Evolutionary conservation across 1,139 yeast genomes (phyloP).

Genomic region (Taiozyma onychis): DNA sequence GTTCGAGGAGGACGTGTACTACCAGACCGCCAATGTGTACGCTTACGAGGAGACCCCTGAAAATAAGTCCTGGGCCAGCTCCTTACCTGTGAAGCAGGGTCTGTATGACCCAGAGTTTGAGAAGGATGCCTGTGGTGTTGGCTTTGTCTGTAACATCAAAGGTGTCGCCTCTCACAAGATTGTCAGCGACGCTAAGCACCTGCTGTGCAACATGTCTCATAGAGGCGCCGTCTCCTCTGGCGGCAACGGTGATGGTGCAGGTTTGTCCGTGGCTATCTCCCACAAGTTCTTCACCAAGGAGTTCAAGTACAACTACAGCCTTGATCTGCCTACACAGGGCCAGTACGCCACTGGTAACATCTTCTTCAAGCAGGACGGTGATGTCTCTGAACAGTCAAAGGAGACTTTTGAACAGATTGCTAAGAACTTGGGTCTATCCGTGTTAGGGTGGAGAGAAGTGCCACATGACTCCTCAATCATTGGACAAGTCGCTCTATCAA

Average conservation of each 20-base stretch:
- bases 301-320: slow-evolving; percentile 58
- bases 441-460: slow-evolving; percentile 93
- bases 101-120: slow-evolving; percentile 91
- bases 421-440: slow-evolving; percentile 64
- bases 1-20: slow-evolving; percentile 14
- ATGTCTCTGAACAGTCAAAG: slow-evolving; percentile 60
- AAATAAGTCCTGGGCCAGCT: slow-evolving; percentile 84
- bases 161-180: slow-evolving; percentile 87
- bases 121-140: slow-evolving; percentile 98
- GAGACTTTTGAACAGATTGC: slow-evolving; percentile 80
- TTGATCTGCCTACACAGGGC: slow-evolving; percentile 66
- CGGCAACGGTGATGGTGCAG: slow-evolving; percentile 99
- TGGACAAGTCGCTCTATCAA: slow-evolving; percentile 90
- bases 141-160: slow-evolving; percentile 92
- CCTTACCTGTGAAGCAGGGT: slow-evolving; percentile 83
- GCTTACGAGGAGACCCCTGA: slow-evolving; percentile 70
- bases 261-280: slow-evolving; percentile 89
- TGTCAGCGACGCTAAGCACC: slow-evolving; percentile 81
- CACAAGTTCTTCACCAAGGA: slow-evolving; percentile 83
- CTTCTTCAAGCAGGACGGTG: slow-evolving; percentile 73
- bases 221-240: slow-evolving; percentile 97
- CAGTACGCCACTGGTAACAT: slow-evolving; percentile 95
- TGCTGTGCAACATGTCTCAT: slow-evolving; percentile 96
- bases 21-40: slow-evolving; percentile 31
- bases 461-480: slow-evolving; percentile 90